A percentile compares a stretch with the other conserved stretches of the same genome.
phyloP scores from a whole-genome alignment of 352 stramenopile species.

The Plasmopara halstedii region DNA sequence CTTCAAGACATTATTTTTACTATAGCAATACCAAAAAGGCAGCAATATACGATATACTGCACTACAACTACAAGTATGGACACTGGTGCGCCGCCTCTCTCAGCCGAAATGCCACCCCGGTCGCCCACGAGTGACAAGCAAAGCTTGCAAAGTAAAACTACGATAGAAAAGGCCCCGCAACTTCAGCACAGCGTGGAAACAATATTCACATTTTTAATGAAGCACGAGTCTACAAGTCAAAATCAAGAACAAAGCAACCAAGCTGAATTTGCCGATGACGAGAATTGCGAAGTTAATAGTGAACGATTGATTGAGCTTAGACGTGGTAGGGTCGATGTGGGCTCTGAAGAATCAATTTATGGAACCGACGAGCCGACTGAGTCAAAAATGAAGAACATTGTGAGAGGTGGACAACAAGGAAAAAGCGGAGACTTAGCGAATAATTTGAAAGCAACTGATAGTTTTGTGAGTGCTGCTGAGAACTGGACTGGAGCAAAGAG shows the following conservation, averaged over 20 bases:
- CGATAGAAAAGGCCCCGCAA: conserved; percentile 6
- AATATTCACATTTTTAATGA: not conserved
- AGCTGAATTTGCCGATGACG: not conserved
- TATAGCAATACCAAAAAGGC: too few relatives aligned
- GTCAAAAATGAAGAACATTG: not conserved
- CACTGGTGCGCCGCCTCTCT: conserved; percentile 5
- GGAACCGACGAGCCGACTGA: not conserved
- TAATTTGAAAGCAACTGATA: not conserved
- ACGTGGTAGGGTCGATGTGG: conserved; percentile 3
- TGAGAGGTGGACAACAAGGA: conserved; percentile 1
- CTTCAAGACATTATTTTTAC: too few relatives aligned
- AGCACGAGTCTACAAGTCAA: conserved; percentile 14
- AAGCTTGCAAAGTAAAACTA: conserved; percentile 4
- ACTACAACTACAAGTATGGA: too few relatives aligned
- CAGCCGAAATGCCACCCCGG: conserved; percentile 8
- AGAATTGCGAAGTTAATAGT: not conserved
- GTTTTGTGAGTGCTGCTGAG: conserved; percentile 3
- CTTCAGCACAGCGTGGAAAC: conserved; percentile 3
- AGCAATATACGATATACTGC: too few relatives aligned
- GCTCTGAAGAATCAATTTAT: not conserved
- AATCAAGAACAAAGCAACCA: conserved; percentile 5
- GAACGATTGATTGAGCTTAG: not conserved
- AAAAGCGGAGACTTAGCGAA: conserved; percentile 1
- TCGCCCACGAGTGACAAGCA: conserved; percentile 10
- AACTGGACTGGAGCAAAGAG: conserved; percentile 5